phyloP scores from a whole-genome alignment of 306 rosid genomes.

The Hippophae rhamnoides region DNA sequence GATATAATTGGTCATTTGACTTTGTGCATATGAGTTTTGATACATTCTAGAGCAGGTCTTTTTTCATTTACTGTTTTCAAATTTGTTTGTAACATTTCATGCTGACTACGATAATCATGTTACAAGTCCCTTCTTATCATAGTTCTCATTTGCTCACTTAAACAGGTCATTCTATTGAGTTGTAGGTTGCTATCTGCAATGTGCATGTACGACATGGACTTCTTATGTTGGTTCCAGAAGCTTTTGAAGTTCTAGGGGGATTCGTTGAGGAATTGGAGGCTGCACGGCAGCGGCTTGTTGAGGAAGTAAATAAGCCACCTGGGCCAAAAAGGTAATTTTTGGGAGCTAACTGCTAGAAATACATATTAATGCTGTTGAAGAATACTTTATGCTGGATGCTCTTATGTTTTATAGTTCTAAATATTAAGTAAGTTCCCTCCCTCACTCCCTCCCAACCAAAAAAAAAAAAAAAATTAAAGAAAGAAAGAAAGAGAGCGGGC shows the following conservation, averaged over 20 bases:
- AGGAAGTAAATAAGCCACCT: slow-evolving; percentile 80
- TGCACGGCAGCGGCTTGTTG: slow-evolving; percentile 65
- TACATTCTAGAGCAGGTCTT: too few relatives aligned
- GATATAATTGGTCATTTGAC: too few relatives aligned
- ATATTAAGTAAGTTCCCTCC: neutral
- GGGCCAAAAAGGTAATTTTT: slow-evolving; percentile 65
- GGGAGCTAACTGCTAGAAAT: slow-evolving; percentile 4
- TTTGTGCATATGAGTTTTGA: too few relatives aligned
- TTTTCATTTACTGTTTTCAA: too few relatives aligned
- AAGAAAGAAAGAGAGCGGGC: too few relatives aligned
- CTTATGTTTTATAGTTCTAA: neutral
- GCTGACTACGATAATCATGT: neutral
- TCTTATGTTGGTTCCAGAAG: slow-evolving; percentile 81
- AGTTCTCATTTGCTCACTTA: slow-evolving; percentile 13
- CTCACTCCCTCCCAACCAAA: too few relatives aligned
- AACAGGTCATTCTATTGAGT: slow-evolving; percentile 21
- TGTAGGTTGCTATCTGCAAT: slow-evolving; percentile 64
- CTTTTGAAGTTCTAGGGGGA: slow-evolving; percentile 70
- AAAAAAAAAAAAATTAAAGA: too few relatives aligned
- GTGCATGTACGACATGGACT: slow-evolving; percentile 75
- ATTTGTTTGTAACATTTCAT: slow-evolving; percentile 12
- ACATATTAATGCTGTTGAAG: slow-evolving; percentile 5
- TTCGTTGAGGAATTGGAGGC: slow-evolving; percentile 76
- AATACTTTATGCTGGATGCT: neutral
- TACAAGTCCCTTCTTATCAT: neutral